phyloP scores from a whole-genome alignment of 2,329 filamentous ascomycete species.

The Xylariaceae sp. region DNA sequence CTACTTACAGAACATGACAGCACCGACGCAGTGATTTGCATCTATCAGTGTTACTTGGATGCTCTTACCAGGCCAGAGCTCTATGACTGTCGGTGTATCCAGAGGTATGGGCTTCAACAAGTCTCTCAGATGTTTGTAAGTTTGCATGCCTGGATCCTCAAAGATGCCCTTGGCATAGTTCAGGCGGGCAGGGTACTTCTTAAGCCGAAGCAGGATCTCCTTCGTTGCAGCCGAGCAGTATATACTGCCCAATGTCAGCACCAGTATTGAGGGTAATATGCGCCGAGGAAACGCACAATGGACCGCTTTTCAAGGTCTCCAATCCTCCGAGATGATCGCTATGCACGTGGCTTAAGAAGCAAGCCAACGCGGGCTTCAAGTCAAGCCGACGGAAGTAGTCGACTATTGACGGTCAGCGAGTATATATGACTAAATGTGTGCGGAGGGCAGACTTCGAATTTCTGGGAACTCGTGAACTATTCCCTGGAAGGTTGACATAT shows the following conservation, averaged over 20 bases:
- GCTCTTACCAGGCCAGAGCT: constrained; percentile 67
- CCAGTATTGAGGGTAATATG: not conserved
- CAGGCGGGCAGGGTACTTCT: constrained; percentile 77
- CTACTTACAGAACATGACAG: constrained; percentile 78
- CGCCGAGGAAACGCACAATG: constrained; percentile 59
- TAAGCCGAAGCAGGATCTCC: constrained; percentile 78
- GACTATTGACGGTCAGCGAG: constrained; percentile 51
- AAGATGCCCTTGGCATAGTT: constrained; percentile 79
- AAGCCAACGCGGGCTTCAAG: constrained; percentile 69
- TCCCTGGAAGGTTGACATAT: constrained; percentile 79
- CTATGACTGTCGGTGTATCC: constrained; percentile 76
- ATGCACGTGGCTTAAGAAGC: constrained; percentile 90
- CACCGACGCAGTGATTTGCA: constrained; percentile 88
- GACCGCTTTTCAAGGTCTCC: constrained; percentile 68
- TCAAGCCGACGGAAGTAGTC: constrained; percentile 75
- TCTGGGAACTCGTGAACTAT: constrained; percentile 75
- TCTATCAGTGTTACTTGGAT: constrained; percentile 85
- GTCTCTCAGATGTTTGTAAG: constrained; percentile 74
- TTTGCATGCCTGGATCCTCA: constrained; percentile 68
- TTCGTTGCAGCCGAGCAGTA: constrained; percentile 87
- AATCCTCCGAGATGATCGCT: constrained; percentile 86
- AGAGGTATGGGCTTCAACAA: constrained; percentile 80
- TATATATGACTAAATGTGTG: not conserved
- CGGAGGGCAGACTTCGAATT: constrained; percentile 61
- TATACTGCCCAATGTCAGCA: constrained; percentile 50